Conservation (phyloP, 352 stramenopile genomes). For the Blastocystis sp. region DNA sequence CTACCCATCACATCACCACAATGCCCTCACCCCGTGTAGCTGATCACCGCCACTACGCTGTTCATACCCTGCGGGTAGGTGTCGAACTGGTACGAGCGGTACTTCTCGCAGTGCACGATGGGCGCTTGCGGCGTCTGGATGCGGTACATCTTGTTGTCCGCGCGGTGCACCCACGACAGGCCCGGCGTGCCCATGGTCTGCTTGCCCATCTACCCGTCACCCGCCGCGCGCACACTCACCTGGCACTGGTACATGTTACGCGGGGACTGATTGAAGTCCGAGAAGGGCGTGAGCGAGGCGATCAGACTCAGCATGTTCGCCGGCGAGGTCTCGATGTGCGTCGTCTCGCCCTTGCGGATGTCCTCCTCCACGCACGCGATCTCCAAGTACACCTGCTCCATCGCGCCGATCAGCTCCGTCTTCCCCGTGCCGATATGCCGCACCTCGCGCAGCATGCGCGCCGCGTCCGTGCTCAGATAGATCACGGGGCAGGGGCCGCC, state of each 20-base stretch:
- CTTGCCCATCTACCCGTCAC: conserved; percentile 99
- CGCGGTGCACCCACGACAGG: conserved; percentile 89
- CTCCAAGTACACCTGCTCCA: conserved; percentile 82
- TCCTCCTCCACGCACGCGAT: conserved; percentile 77
- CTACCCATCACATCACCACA: conserved; percentile 73
- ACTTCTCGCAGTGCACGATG: conserved; percentile 91
- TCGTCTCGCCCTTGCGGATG: conserved; percentile 87
- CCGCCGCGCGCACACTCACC: conserved; percentile 94
- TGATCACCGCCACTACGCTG: conserved; percentile 97
- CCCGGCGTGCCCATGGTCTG: conserved; percentile 98
- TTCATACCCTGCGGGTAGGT: conserved; percentile 98
- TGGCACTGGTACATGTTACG: conserved; percentile 99
- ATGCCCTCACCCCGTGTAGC: conserved; percentile 90
- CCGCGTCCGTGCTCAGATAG: conserved; percentile 91
- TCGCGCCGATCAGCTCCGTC: conserved; percentile 92
- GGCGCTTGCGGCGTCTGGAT: conserved; percentile 95
- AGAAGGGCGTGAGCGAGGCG: conserved; percentile 95
- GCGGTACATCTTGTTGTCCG: conserved; percentile 98
- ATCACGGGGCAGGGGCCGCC: conserved; percentile 92
- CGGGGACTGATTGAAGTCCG: conserved; percentile 98
- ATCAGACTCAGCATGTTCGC: conserved; percentile 99
- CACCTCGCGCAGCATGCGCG: conserved; percentile 87
- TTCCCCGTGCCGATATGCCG: conserved; percentile 83
- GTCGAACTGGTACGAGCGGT: conserved; percentile 94
- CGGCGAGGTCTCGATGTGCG: conserved; percentile 95